Conservation (phyloP, 139 green algal genomes). For the Chlorella sp. region DNA sequence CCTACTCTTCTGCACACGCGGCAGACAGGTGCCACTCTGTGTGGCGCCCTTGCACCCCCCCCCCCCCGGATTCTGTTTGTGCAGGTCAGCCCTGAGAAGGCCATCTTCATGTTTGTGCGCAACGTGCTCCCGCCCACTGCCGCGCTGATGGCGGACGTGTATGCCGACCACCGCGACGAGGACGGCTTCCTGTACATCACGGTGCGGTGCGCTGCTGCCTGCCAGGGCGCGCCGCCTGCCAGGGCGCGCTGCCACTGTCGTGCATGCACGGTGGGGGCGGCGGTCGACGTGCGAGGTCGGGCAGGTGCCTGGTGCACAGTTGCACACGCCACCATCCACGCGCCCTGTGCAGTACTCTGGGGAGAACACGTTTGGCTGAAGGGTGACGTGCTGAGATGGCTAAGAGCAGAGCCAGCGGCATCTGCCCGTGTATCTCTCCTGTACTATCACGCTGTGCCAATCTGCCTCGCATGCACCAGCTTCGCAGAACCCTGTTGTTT, state of each 20-base stretch:
- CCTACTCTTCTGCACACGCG: too few relatives aligned
- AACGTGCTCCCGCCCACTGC: constrained; percentile 96
- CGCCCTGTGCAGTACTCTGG: constrained; percentile 38
- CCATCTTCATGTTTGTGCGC: constrained; percentile 99
- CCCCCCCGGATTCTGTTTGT: too few relatives aligned
- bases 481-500: too few relatives aligned
- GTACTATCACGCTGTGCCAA: too few relatives aligned
- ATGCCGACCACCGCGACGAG: constrained; percentile 98
- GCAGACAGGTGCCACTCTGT: too few relatives aligned
- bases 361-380: constrained; percentile 87
- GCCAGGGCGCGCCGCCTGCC: too few relatives aligned
- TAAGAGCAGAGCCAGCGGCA: too few relatives aligned
- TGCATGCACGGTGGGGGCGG: neutral
- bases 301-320: constrained; percentile 1
- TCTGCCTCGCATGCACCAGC: too few relatives aligned
- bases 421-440: too few relatives aligned
- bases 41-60: too few relatives aligned
- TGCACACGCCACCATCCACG: neutral
- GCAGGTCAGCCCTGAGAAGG: constrained; percentile 95
- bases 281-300: neutral
- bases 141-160: constrained; percentile 96
- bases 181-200: constrained; percentile 99
- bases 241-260: neutral
- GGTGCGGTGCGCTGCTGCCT: constrained; percentile 71
- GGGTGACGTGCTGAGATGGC: neutral